Evolutionary conservation across 129 eudicot genomes (phyloP).

Genomic region (Gnaphalium uliginosum): DNA sequence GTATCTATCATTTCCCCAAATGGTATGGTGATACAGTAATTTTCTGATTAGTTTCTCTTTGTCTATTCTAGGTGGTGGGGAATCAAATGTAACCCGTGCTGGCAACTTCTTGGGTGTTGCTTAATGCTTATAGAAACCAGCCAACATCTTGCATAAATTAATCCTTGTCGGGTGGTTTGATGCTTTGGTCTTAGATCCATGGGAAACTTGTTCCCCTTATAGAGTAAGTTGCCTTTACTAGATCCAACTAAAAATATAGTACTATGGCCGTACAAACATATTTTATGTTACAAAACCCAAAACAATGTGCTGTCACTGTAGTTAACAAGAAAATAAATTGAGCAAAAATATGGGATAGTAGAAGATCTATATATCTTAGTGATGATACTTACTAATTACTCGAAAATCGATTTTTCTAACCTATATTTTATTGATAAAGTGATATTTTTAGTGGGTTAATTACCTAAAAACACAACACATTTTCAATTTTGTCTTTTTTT

Average conservation of each 20-base stretch:
- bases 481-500: too few relatives aligned
- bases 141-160: neutral
- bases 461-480: too few relatives aligned
- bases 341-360: too few relatives aligned
- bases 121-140: neutral
- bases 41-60: too few relatives aligned
- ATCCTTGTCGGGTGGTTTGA: constrained; percentile 16
- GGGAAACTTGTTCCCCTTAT: neutral
- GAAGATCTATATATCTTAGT: too few relatives aligned
- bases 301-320: neutral
- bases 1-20: too few relatives aligned
- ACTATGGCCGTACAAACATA: neutral
- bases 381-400: too few relatives aligned
- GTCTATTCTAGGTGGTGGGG: neutral
- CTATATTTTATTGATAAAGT: too few relatives aligned
- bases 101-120: constrained; percentile 20
- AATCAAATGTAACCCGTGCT: neutral
- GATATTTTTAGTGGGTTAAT: too few relatives aligned
- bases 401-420: too few relatives aligned
- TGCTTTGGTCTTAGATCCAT: neutral
- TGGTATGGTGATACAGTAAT: too few relatives aligned
- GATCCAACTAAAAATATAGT: neutral
- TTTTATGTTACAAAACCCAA: neutral
- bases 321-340: too few relatives aligned
- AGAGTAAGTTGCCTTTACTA: neutral